Base-by-base conservation (phyloP, 257 asterid species). In the Mitragyna speciosa region DNA sequence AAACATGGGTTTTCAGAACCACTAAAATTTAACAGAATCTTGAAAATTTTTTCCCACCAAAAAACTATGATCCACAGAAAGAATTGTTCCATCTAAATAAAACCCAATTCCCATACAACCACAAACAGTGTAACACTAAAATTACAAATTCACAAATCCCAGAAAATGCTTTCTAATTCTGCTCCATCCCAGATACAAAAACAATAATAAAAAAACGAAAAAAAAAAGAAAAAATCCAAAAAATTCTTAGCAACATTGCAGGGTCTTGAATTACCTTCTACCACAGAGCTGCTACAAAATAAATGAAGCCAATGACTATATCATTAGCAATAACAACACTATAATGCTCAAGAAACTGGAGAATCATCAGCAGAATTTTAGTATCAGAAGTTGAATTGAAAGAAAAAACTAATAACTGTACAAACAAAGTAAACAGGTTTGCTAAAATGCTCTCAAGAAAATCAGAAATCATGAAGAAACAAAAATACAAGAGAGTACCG, bases 331-430 rank as follows among this genome's bases (percentile, higher is more conserved):
- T 4, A 36, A 36, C 41, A 36, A 36, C 41, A 4, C 41, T 36
- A 36, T 24, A 51, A 26, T 52, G 56, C 61, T 7, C 67, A 51
- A 41, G 63, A 39, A 17, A 67, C 75, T 30, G 66, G 20, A 24
- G 14, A 68, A 51, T 36, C 74, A 52, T 36, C 54, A 80, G 64
- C 51, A 66, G 9, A 73, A 73, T 61, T 79, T 22, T 69, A 28
- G 45, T 39, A 52, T 14, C 77, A 39, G 6, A 41, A 54, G 64
- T 58, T 64, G 65, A 72, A 51, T 11, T 16, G 48, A 41, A 58
- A 20, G 20, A 71, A 19, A 56, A 70, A 71, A 67, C 8, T 2
- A 22, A 15, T 30, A 36, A 52, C 10, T 49, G 8, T 5, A 11
- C 36, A 70, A 12, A 70, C 64, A 19, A n/a, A n/a, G n/a, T n/a